phyloP scores from a whole-genome alignment of 2,329 filamentous ascomycete species.

The Rhynchosporium graminicola region DNA sequence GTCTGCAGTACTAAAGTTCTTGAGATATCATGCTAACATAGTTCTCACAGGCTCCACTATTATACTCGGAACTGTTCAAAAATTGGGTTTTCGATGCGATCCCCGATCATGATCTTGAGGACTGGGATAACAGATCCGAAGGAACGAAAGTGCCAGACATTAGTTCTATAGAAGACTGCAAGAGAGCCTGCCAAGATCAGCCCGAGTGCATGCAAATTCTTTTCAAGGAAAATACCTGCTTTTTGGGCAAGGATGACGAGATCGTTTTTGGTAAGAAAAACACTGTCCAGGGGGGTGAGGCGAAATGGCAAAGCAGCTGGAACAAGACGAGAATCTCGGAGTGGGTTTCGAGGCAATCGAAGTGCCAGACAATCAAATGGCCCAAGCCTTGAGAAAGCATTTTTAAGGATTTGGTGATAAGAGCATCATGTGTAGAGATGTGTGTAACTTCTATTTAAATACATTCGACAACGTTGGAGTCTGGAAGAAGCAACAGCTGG shows the following conservation, averaged over 20 bases:
- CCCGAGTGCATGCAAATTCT: conserved; percentile 40
- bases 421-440: not conserved
- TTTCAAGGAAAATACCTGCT: conserved; percentile 23
- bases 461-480: not conserved
- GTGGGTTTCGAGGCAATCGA: conserved; percentile 18
- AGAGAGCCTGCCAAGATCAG: conserved; percentile 47
- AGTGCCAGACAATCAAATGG: conserved; percentile 6
- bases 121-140: conserved; percentile 51
- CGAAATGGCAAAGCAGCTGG: conserved; percentile 19
- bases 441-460: not conserved
- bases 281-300: not conserved
- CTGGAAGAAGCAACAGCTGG: not conserved
- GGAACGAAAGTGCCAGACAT: not conserved
- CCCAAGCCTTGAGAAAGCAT: not conserved
- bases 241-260: conserved; percentile 24
- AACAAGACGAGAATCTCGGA: conserved; percentile 19
- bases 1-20: not conserved
- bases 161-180: conserved; percentile 48
- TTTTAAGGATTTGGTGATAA: not conserved
- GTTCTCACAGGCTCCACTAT: conserved; percentile 5
- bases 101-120: conserved; percentile 26
- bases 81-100: conserved; percentile 49
- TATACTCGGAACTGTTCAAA: conserved; percentile 52
- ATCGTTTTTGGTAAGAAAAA: conserved; percentile 13
- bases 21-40: not conserved